Evolutionary conservation across 78 protist species (phyloP).

Genomic region (Tieghemostelium lacteum): DNA sequence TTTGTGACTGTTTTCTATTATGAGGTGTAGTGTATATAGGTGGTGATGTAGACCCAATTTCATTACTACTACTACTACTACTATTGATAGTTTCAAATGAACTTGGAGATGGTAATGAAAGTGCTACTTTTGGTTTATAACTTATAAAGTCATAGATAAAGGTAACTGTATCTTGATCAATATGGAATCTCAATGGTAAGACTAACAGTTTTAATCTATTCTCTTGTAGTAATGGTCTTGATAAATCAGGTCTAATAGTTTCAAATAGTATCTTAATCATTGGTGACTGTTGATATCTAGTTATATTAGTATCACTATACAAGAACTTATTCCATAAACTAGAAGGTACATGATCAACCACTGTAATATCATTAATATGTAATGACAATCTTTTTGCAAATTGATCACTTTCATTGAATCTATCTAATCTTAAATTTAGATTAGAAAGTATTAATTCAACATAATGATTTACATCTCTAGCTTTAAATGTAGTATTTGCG

Average conservation of each 20-base stretch:
- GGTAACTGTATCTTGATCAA: constrained; percentile 65
- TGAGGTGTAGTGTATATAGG: background rate
- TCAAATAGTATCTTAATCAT: constrained; percentile 64
- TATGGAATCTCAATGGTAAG: constrained; percentile 60
- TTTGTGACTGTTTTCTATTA: background rate
- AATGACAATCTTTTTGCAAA: constrained; percentile 44
- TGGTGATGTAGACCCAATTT: background rate
- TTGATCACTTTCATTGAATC: constrained; percentile 35
- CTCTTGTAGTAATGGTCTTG: constrained; percentile 60
- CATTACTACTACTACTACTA: background rate
- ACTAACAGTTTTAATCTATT: constrained; percentile 59
- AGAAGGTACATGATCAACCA: constrained; percentile 62
- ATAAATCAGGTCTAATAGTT: constrained; percentile 59
- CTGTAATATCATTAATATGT: constrained; percentile 36
- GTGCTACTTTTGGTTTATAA: constrained; percentile 20
- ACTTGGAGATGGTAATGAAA: background rate
- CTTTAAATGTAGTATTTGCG: background rate
- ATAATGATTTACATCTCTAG: constrained; percentile 38
- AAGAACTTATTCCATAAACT: constrained; percentile 63
- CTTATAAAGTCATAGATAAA: constrained; percentile 28
- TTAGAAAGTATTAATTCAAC: constrained; percentile 44
- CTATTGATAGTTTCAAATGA: too few relatives aligned
- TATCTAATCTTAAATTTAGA: constrained; percentile 57
- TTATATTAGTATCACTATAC: constrained; percentile 57
- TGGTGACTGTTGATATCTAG: constrained; percentile 59